Percentiles rank a stretch among this genome's conserved stretches.
Evolutionary conservation across 257 asterid genomes (phyloP).

Genomic region (Cynanchum wilfordii): DNA sequence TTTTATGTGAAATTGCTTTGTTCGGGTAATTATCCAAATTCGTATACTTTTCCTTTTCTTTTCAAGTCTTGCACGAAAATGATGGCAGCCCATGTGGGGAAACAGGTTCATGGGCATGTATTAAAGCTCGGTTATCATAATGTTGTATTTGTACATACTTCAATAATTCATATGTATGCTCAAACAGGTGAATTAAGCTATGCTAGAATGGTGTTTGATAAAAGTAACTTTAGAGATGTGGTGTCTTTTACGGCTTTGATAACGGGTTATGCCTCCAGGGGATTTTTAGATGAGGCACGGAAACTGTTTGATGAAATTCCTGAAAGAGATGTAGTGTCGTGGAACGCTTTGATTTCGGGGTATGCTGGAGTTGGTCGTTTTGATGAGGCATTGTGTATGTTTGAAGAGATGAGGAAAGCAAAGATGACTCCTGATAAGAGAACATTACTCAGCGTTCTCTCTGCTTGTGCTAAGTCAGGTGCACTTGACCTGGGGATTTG

Average conservation of each 20-base stretch:
- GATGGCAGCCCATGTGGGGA: slow-evolving; percentile 17
- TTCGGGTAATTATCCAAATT: slow-evolving; percentile 16
- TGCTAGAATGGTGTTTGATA: slow-evolving; percentile 31
- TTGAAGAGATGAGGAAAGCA: slow-evolving; percentile 21
- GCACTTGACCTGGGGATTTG: slow-evolving; percentile 22
- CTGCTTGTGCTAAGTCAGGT: slow-evolving; percentile 30
- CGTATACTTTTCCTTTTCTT: slow-evolving; percentile 22
- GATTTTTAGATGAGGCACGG: slow-evolving; percentile 25
- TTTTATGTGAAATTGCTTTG: slow-evolving; percentile 21
- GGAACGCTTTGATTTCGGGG: no score
- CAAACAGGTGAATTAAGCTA: slow-evolving; percentile 24
- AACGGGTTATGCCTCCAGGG: slow-evolving; percentile 18
- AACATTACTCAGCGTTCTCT: slow-evolving; percentile 31
- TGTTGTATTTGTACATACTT: slow-evolving; percentile 31
- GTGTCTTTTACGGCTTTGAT: slow-evolving; percentile 34
- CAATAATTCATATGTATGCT: slow-evolving; percentile 26
- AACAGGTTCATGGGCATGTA: slow-evolving; percentile 27
- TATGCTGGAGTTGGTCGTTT: no score
- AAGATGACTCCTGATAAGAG: slow-evolving; percentile 27
- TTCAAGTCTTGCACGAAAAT: slow-evolving; percentile 24
- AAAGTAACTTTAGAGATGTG: no score
- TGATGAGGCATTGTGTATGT: no score
- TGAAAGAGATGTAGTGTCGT: no score
- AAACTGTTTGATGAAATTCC: slow-evolving; percentile 32
- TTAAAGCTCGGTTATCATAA: slow-evolving; percentile 23